phyloP scores from a whole-genome alignment of 768 basidiomycete genomes.

The Mycena capillaripes region DNA sequence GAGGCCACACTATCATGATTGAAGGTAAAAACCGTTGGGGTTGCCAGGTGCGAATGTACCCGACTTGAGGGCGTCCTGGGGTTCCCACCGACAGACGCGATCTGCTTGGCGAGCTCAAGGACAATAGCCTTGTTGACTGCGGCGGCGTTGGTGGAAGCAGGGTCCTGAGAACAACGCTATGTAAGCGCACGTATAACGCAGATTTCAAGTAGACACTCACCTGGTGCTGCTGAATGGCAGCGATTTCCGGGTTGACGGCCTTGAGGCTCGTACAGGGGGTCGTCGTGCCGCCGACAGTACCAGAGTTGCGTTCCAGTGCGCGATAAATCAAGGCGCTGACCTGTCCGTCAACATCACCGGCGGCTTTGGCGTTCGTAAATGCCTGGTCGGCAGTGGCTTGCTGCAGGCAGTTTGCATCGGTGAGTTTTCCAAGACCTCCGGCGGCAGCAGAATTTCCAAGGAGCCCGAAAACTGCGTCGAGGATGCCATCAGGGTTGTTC shows the following conservation, averaged over 20 bases:
- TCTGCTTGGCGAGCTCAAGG: slow-evolving; percentile 75
- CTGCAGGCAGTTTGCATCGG: slow-evolving; percentile 73
- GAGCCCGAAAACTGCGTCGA: slow-evolving; percentile 75
- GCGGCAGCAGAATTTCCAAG: slow-evolving; percentile 78
- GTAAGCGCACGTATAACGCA: not conserved
- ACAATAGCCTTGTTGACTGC: slow-evolving; percentile 74
- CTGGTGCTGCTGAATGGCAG: slow-evolving; percentile 74
- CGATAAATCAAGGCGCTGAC: slow-evolving; percentile 73
- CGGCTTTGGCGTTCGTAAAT: slow-evolving; percentile 80
- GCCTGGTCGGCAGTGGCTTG: slow-evolving; percentile 78
- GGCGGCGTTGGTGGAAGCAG: slow-evolving; percentile 71
- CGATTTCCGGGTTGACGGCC: slow-evolving; percentile 76
- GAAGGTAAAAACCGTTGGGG: slow-evolving; percentile 41
- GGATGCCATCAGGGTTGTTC: slow-evolving; percentile 72
- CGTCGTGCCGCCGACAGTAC: slow-evolving; percentile 60
- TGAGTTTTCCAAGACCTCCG: slow-evolving; percentile 65
- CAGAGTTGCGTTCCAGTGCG: slow-evolving; percentile 78
- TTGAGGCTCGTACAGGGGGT: slow-evolving; percentile 66
- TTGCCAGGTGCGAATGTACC: slow-evolving; percentile 75
- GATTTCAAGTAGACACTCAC: slow-evolving; percentile 45
- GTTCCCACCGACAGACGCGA: slow-evolving; percentile 74
- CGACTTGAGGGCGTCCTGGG: slow-evolving; percentile 68
- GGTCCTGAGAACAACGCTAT: slow-evolving; percentile 56
- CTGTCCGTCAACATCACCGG: slow-evolving; percentile 67
- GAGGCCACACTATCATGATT: too few species aligned